Evolutionary conservation across 495 filamentous ascomycete species (phyloP).

Genomic region (Daldinia vernicosa): DNA sequence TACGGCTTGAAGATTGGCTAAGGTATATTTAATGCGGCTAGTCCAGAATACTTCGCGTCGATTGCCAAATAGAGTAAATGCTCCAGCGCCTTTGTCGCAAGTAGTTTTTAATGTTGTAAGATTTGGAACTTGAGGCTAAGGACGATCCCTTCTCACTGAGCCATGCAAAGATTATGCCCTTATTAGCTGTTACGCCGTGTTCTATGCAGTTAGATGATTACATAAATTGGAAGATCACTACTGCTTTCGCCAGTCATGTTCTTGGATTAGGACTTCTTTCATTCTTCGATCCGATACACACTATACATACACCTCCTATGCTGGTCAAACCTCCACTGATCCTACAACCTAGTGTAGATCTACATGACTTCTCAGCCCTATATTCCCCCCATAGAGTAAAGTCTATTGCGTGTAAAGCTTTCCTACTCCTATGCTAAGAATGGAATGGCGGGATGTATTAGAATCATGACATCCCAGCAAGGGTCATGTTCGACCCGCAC

Average conservation of each 20-base stretch:
- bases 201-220: conserved; percentile 4
- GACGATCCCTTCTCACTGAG: conserved; percentile 19
- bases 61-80: conserved; percentile 14
- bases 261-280: not conserved
- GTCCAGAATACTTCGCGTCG: conserved; percentile 5
- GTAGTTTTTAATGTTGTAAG: not conserved
- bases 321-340: conserved; percentile 9
- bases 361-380: conserved; percentile 27
- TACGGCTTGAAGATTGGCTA: not conserved
- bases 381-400: conserved; percentile 1
- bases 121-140: conserved; percentile 12
- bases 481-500: conserved; percentile 13
- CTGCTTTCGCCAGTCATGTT: not conserved
- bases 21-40: not conserved
- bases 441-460: not conserved
- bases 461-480: conserved; percentile 5
- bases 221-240: conserved; percentile 3
- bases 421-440: conserved; percentile 6
- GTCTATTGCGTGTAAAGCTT: conserved; percentile 1
- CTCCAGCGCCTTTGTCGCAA: not conserved
- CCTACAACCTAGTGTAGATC: conserved; percentile 13
- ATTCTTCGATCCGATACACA: not conserved
- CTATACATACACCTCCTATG: not conserved
- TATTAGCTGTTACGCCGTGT: not conserved
- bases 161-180: not conserved